Percentiles rank a stretch among this genome's conserved stretches.
phyloP scores from a whole-genome alignment of 306 rosid species.

The Heteromeles arbutifolia region DNA sequence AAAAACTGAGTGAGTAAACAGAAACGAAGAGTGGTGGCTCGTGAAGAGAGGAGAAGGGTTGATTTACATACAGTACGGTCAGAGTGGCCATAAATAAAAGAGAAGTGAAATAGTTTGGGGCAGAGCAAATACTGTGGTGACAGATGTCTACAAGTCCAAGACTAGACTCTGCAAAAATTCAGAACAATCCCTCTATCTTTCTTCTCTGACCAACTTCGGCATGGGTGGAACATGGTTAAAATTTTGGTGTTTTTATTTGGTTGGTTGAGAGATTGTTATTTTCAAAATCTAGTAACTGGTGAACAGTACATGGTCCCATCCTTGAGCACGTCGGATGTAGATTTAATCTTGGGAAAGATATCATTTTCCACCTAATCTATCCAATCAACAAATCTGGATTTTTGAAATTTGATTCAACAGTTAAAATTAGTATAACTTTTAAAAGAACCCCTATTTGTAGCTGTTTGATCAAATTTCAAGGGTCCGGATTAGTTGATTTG shows the following conservation, averaged over 20 bases:
- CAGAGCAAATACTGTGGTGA: slow-evolving; percentile 25
- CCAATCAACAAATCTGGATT: fast-evolving
- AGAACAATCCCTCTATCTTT: not conserved
- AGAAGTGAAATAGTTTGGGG: slow-evolving; percentile 27
- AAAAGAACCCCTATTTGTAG: fast-evolving
- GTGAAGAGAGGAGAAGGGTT: too few species aligned
- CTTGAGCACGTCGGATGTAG: too few species aligned
- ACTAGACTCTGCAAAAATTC: slow-evolving; percentile 6
- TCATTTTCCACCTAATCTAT: too few species aligned
- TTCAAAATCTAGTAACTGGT: not conserved
- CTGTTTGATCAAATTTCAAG: too few species aligned
- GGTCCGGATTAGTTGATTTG: fast-evolving
- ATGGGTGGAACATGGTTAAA: not conserved
- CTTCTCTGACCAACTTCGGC: not conserved
- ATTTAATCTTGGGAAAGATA: too few species aligned
- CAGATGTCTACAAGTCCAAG: slow-evolving; percentile 30
- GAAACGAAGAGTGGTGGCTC: not conserved
- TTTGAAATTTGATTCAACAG: fast-evolving
- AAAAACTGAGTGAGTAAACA: not conserved
- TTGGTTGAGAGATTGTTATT: not conserved
- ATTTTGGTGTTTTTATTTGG: not conserved
- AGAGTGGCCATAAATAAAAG: not conserved
- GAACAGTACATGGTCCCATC: not conserved
- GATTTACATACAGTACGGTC: not conserved
- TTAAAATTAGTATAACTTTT: too few species aligned